These are phyloP conservation scores for Paraglomus brasilianum DNA, from an alignment of 192 early-diverging fungal genomes.

Conservation along the genomic window DNA sequence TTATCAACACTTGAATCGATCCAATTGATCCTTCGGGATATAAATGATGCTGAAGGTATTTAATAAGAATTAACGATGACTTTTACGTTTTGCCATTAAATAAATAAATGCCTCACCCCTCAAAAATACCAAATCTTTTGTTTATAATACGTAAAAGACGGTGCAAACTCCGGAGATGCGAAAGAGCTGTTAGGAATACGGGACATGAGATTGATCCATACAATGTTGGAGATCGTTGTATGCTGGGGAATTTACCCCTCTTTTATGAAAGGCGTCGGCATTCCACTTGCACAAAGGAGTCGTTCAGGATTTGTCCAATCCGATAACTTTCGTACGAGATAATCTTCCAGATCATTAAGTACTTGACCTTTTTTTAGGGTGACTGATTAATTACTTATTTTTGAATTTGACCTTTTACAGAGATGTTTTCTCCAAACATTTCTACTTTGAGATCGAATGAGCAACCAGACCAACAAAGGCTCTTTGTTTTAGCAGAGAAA, in stretches of 20 bases:
- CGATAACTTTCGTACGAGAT: conserved; percentile 36
- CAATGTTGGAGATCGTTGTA: conserved; percentile 63
- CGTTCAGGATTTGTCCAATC: conserved; percentile 53
- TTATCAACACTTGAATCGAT: conserved; percentile 9
- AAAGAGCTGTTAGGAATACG: conserved; percentile 52
- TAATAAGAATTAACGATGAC: not conserved
- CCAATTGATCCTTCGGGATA: conserved; percentile 1
- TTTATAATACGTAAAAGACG: not conserved
- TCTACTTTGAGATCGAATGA: not conserved
- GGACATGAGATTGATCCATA: conserved; percentile 62
- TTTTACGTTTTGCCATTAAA: not conserved
- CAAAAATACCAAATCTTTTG: not conserved
- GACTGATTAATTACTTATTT: not conserved
- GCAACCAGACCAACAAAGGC: not conserved
- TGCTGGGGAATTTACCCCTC: conserved; percentile 70
- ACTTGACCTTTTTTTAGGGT: not conserved
- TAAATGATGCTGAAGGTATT: conserved; percentile 30
- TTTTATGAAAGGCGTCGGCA: conserved; percentile 64
- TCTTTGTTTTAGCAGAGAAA: conserved; percentile 35
- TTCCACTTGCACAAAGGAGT: conserved; percentile 61
- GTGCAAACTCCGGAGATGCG: not conserved
- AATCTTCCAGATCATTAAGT: not conserved
- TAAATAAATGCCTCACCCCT: not conserved
- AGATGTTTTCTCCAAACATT: not conserved
- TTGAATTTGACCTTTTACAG: not conserved